Conservation (phyloP, 75 land plant genomes). For the Pinus albicaulis region DNA sequence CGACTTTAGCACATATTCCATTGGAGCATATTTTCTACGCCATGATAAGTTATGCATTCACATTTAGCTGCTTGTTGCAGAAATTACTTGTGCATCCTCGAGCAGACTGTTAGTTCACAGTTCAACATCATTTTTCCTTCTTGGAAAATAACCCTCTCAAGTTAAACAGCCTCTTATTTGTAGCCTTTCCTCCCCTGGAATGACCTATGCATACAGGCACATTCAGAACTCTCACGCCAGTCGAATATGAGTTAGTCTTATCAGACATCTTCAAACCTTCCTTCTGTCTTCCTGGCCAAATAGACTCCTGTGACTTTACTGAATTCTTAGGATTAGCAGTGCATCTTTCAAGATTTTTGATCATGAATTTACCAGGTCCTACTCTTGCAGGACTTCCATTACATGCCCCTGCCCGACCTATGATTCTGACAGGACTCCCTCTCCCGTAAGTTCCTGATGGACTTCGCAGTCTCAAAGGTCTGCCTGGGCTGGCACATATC, state of each 20-base stretch:
- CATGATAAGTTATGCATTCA: background rate
- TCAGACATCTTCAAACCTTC: background rate
- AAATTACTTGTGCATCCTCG: background rate
- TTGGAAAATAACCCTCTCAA: slow-evolving; percentile 6
- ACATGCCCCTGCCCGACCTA: slow-evolving; percentile 3
- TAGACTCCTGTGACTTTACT: slow-evolving; percentile 10
- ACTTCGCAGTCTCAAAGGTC: background rate
- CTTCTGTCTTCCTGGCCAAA: slow-evolving; percentile 12
- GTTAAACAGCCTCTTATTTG: slow-evolving; percentile 8
- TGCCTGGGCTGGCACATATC: slow-evolving; percentile 12
- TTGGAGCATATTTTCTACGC: background rate
- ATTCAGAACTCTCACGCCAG: slow-evolving; percentile 14
- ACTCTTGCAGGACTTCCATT: slow-evolving; percentile 9
- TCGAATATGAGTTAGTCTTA: background rate
- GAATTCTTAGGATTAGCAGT: slow-evolving; percentile 6
- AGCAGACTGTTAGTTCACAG: slow-evolving; percentile 1
- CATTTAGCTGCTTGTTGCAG: background rate
- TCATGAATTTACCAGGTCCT: slow-evolving; percentile 10
- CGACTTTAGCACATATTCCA: background rate
- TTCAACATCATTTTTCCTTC: background rate
- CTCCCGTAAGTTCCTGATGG: slow-evolving; percentile 11
- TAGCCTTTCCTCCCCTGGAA: background rate
- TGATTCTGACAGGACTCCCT: slow-evolving; percentile 9
- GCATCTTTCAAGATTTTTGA: slow-evolving; percentile 13
- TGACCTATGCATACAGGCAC: slow-evolving; percentile 11